A percentile compares a stretch with the other conserved stretches of the same genome.
Conservation (phyloP, 495 filamentous ascomycete genomes). For the Penicillium odoratum region DNA sequence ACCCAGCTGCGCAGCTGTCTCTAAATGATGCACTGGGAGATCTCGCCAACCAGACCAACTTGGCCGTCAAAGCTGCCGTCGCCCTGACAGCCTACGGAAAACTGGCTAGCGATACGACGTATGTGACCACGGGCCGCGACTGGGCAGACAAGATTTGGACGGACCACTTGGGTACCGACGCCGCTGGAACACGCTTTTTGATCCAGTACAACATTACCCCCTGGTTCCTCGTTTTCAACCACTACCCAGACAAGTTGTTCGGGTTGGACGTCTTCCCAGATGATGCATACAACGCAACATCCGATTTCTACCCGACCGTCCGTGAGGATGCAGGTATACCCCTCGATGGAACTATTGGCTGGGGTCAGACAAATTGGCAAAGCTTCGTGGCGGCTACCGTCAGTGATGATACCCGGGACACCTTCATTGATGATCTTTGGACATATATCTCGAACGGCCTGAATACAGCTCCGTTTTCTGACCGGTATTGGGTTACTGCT, state of each 20-base stretch:
- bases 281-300: constrained; percentile 33
- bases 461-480: constrained; percentile 43
- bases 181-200: constrained; percentile 39
- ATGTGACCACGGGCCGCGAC: constrained; percentile 33
- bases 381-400: constrained; percentile 31
- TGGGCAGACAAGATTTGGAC: constrained; percentile 43
- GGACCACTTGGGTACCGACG: constrained; percentile 36
- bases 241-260: constrained; percentile 42
- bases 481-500: constrained; percentile 32
- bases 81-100: constrained; percentile 43
- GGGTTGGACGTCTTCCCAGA: constrained; percentile 37
- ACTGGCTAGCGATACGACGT: constrained; percentile 32
- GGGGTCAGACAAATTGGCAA: constrained; percentile 45
- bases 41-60: constrained; percentile 50
- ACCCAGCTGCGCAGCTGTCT: constrained; percentile 46
- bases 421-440: constrained; percentile 37
- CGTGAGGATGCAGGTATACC: constrained; percentile 33
- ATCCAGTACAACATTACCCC: constrained; percentile 32
- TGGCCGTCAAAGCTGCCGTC: constrained; percentile 53
- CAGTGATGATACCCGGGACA: constrained; percentile 17
- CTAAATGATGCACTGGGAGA: constrained; percentile 49
- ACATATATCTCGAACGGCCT: constrained; percentile 39
- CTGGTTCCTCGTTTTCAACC: constrained; percentile 41
- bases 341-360: constrained; percentile 31
- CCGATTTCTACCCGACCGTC: constrained; percentile 33